Percentiles rank a stretch among this genome's conserved stretches.
Conservation (phyloP, 176 grass and related monocot species). For the Pontederia paniculata region DNA sequence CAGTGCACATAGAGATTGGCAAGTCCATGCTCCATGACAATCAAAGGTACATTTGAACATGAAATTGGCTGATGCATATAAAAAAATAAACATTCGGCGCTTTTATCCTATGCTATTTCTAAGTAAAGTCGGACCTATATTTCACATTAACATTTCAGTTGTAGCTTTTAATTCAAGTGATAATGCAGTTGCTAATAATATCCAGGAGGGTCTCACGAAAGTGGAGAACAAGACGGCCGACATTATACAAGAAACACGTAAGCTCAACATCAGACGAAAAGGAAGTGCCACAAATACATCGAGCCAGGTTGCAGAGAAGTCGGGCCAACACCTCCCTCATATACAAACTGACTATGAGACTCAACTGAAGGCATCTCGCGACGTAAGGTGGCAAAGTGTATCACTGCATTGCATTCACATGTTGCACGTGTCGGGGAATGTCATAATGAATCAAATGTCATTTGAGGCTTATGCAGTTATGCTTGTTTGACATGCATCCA, state of each 20-base stretch:
- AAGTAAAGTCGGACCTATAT: no score
- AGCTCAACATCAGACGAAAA: slow-evolving; percentile 84
- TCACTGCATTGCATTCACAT: slow-evolving; percentile 36
- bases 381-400: slow-evolving; percentile 97
- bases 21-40: no score
- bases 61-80: no score
- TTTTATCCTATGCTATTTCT: no score
- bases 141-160: neutral
- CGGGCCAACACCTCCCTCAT: slow-evolving; percentile 45
- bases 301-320: slow-evolving; percentile 45
- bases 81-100: no score
- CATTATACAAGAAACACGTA: slow-evolving; percentile 88
- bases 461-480: neutral
- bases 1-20: no score
- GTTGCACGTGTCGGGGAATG: slow-evolving; percentile 18
- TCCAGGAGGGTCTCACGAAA: slow-evolving; percentile 82
- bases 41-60: no score
- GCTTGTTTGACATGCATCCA: no score
- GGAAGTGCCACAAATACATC: slow-evolving; percentile 28
- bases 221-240: slow-evolving; percentile 86
- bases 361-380: slow-evolving; percentile 99
- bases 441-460: slow-evolving; percentile 7
- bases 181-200: slow-evolving; percentile 5
- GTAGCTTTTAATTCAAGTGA: neutral
- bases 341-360: slow-evolving; percentile 77